Evolutionary conservation across 345 rosid genomes (phyloP).

Genomic region (Cardamine resedifolia): DNA sequence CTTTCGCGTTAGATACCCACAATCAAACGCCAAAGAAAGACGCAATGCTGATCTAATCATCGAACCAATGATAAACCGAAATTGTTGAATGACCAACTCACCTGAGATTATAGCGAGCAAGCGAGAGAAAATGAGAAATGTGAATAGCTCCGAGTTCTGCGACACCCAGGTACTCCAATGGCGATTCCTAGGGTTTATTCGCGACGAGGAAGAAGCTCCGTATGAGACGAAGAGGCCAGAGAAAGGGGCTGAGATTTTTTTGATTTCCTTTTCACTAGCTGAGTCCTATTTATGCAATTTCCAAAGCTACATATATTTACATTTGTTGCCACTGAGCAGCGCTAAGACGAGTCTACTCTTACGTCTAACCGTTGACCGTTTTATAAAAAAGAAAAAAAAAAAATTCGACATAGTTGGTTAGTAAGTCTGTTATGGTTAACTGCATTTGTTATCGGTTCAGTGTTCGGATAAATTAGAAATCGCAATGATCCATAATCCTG

Average conservation of each 20-base stretch:
- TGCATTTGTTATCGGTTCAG: too few relatives aligned
- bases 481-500: too few relatives aligned
- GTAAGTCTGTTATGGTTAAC: too few relatives aligned
- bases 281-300: background rate
- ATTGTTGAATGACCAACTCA: background rate
- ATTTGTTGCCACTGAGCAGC: background rate
- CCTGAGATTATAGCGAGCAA: background rate
- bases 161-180: slow-evolving; percentile 5
- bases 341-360: too few relatives aligned
- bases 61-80: too few relatives aligned
- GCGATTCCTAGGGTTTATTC: too few relatives aligned
- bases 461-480: too few relatives aligned
- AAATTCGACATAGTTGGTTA: too few relatives aligned
- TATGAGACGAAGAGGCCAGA: background rate
- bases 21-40: background rate
- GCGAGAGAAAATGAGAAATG: background rate
- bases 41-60: too few relatives aligned
- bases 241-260: background rate
- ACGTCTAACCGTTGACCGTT: too few relatives aligned
- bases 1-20: background rate
- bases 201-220: background rate
- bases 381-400: too few relatives aligned
- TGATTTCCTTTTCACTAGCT: background rate
- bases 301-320: background rate
- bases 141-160: slow-evolving; percentile 7